Base-by-base conservation (phyloP, 495 filamentous ascomycete species). In the Beverwykella pulmonaria region DNA sequence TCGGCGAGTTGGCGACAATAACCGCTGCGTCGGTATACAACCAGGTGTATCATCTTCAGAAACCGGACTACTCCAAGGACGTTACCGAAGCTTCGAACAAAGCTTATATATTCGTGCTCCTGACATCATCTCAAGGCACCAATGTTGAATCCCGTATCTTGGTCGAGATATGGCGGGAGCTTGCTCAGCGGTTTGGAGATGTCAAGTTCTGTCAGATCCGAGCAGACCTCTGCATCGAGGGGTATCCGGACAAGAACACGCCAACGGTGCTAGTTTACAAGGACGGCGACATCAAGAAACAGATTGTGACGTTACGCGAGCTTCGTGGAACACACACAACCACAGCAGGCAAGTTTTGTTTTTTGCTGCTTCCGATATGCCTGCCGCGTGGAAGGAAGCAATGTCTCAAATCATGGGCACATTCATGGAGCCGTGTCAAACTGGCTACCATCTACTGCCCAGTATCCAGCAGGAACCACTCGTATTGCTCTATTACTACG, bases 191-290 rank as follows among this genome's bases (percentile, higher is more conserved):
- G 72, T 98, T 88, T 72, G 91, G 91, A 29, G 92, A 99, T 62
- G 77, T 98, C 74, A 99, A 99, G 78, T 99, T 99, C 79, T 97
- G 93, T 75, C 92, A 99, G 78, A 98, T 99, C 49, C 83, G 87
- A 69, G 94, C 86, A 1, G 88, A 92, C 73, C 87, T 96, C 84
- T 96, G 94, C 61, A 97, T 99, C 71, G 94, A 98, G 78, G 89
- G 89, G 22, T 99, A 98, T 75, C 94, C 94, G 17, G 95, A 98
- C 73, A 83, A 83, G 56, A 98, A 97, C 73, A 95, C 92, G 53
- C 94, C 94, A 9, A 99, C 94, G 7, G 93, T 99, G 30, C 77
- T 99, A 60, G 85, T 96, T 0, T 99, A 98, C 73, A 87, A 87
- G 72, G 90, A 97, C 68, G 92, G 91, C 20, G 92, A 98, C 77